Evolutionary conservation across 257 asterid genomes (phyloP), one percentile per base, ranked within the genome.

Genomic region (Scutellaria baicalensis): DNA sequence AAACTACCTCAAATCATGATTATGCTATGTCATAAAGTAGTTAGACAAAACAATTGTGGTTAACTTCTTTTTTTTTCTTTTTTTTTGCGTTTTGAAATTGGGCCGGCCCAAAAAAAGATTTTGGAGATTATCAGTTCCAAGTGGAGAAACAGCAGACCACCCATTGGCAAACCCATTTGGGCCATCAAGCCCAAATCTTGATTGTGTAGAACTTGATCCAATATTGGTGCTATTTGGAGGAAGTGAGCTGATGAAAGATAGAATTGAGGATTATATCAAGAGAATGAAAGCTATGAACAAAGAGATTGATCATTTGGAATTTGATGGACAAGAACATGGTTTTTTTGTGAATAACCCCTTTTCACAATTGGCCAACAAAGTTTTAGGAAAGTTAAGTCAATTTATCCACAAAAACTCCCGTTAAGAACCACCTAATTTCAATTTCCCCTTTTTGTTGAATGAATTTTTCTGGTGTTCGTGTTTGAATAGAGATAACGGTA

Each of bases 81-180:
- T 27, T 27, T 27, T 27, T 27, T 23, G 27, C 1, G n/a, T 35
- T 50, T 17, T 8, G 3, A 60, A 60, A 48, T 20, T 50, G 44
- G 70, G 14, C 44, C 16, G 6, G 9, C n/a, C 31, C 69, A 40
- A 54, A 42, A n/a, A 47, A 8, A 90, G 97, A 67, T 86, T 90
- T 72, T 90, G 97, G 95, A 86, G 93, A 83, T 42, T 90, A 16
- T 77, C 93, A 44, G 9, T 88, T 31, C 93, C 97, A 6, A 35
- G 5, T 18, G 97, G 93, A 52, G 76, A 59, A 12, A 83, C 69
- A 9, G 39, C 82, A 0, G 95, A 86, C 78, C 82, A 86, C 36
- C 90, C 90, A 17, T 10, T 75, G 55, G 93, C 86, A 23, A 90
- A 90, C 76, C 93, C 93, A 1, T 88, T 88, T 77, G 95, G 97